Conservation (phyloP, 148 eudicot genomes). For the Cornus controversa region DNA sequence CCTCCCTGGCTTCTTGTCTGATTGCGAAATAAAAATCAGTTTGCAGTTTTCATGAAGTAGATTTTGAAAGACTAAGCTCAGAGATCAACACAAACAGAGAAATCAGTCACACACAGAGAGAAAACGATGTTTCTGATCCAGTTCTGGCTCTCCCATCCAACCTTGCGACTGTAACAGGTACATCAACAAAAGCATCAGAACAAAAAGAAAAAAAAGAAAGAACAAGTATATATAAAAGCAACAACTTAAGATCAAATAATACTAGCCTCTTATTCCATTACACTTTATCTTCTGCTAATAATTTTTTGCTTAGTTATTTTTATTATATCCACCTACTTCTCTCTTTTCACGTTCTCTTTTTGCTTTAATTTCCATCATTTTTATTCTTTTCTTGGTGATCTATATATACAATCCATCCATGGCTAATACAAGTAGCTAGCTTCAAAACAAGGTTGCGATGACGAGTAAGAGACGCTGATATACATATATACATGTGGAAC, state of each 20-base stretch:
- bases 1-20: slow-evolving; percentile 19
- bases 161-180: slow-evolving; percentile 6
- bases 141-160: not conserved
- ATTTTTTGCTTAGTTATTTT: too few relatives aligned
- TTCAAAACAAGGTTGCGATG: too few relatives aligned
- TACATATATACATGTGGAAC: too few relatives aligned
- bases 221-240: not conserved
- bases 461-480: too few relatives aligned
- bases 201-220: not conserved
- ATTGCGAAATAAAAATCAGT: slow-evolving; percentile 11
- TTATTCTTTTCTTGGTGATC: not conserved
- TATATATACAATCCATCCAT: not conserved
- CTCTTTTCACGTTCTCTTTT: not conserved
- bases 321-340: too few relatives aligned
- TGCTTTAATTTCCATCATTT: not conserved
- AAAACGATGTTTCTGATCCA: slow-evolving; percentile 16
- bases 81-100: slow-evolving; percentile 7
- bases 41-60: not conserved
- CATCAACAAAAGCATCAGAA: not conserved
- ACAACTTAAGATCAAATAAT: too few relatives aligned
- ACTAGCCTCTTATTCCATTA: not conserved
- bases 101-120: not conserved
- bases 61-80: not conserved
- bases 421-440: too few relatives aligned
- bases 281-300: not conserved